phyloP scores from a whole-genome alignment of 257 asterid genomes.

The Ballota nigra region DNA sequence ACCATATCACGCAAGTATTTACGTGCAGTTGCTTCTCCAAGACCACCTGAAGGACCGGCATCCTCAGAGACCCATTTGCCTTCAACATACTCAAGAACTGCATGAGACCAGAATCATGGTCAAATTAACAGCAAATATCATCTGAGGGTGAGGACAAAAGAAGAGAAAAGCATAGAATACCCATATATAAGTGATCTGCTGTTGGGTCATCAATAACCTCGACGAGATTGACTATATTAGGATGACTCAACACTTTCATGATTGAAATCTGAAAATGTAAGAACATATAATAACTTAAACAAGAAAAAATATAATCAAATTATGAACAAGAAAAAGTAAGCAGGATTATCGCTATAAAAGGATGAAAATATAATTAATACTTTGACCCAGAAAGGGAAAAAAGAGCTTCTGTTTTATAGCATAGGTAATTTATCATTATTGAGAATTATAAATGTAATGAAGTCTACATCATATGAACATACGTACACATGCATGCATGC shows the following conservation, averaged over 20 bases:
- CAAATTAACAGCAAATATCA: slow-evolving; percentile 17
- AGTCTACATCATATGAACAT: neutral
- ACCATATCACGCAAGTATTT: slow-evolving; percentile 83
- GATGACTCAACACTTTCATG: slow-evolving; percentile 93
- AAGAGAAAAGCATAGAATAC: slow-evolving; percentile 43
- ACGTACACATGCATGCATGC: neutral
- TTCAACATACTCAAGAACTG: slow-evolving; percentile 93
- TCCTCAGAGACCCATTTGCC: slow-evolving; percentile 89
- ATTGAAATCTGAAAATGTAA: slow-evolving; percentile 63
- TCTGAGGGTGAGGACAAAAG: slow-evolving; percentile 18
- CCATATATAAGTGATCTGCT: slow-evolving; percentile 91
- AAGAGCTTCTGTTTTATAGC: neutral
- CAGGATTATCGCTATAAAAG: neutral
- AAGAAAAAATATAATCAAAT: slow-evolving; percentile 11
- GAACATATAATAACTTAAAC: slow-evolving; percentile 2
- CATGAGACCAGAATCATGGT: slow-evolving; percentile 18
- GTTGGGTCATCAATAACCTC: slow-evolving; percentile 98
- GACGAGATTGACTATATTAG: slow-evolving; percentile 88
- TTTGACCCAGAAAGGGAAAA: neutral
- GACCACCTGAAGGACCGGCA: slow-evolving; percentile 73
- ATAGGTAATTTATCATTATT: neutral
- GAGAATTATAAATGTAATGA: neutral
- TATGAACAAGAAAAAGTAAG: neutral
- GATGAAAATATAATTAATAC: slow-evolving; percentile 8
- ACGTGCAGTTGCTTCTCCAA: slow-evolving; percentile 71